A percentile compares a stretch with the other conserved stretches of the same genome.
Evolutionary conservation across 495 filamentous ascomycete genomes (phyloP).

Genomic region (Talaromyces liani): DNA sequence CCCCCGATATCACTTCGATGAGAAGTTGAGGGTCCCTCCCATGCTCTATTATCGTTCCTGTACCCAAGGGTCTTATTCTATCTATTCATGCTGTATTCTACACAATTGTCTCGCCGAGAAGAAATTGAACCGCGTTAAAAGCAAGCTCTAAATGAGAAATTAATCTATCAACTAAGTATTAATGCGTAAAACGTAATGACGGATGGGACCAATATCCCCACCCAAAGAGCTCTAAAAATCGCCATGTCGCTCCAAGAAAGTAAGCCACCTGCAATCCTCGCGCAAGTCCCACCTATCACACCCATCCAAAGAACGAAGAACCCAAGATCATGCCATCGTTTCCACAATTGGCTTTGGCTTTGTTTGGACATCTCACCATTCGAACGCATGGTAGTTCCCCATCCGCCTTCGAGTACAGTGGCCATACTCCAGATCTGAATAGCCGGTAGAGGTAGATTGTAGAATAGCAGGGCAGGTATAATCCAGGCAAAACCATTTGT

Average conservation of each 20-base stretch:
- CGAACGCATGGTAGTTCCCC: constrained; percentile 26
- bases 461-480: constrained; percentile 20
- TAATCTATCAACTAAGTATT: constrained; percentile 4
- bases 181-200: constrained; percentile 17
- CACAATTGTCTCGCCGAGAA: background rate
- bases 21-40: background rate
- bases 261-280: constrained; percentile 10
- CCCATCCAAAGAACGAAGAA: constrained; percentile 25
- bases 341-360: constrained; percentile 14
- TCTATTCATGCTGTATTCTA: background rate
- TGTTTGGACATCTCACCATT: constrained; percentile 14
- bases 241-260: background rate
- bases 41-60: background rate
- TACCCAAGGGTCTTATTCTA: background rate
- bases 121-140: background rate
- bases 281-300: constrained; percentile 16
- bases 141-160: background rate
- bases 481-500: constrained; percentile 18
- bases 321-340: constrained; percentile 18
- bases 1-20: background rate
- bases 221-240: background rate
- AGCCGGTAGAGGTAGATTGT: constrained; percentile 23
- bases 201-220: constrained; percentile 9
- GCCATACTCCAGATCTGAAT: constrained; percentile 26
- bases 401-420: constrained; percentile 23